Conservation (phyloP, 2,329 filamentous ascomycete genomes). For the Fusarium staphyleae region DNA sequence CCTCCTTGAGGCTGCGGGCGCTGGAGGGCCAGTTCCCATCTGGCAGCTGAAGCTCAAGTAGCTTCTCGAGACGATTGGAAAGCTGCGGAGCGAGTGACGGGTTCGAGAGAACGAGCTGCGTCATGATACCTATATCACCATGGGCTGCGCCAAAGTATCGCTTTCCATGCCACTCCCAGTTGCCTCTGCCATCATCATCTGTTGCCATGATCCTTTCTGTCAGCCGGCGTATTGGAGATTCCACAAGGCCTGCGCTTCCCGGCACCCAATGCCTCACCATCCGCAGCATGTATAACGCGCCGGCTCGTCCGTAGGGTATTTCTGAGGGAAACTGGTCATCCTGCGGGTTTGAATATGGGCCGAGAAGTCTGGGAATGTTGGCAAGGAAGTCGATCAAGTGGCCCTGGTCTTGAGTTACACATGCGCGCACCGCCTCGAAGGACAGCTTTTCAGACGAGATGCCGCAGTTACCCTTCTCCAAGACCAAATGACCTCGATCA, state of each 20-base stretch:
- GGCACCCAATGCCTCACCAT: slow-evolving; percentile 65
- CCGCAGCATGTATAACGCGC: slow-evolving; percentile 71
- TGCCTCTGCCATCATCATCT: slow-evolving; percentile 48
- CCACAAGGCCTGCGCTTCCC: slow-evolving; percentile 55
- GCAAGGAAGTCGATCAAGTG: slow-evolving; percentile 52
- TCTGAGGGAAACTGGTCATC: slow-evolving; percentile 61
- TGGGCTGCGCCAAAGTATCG: slow-evolving; percentile 71
- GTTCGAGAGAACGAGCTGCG: slow-evolving; percentile 69
- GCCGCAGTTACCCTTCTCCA: slow-evolving; percentile 57
- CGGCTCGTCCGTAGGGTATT: slow-evolving; percentile 71
- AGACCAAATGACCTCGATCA: slow-evolving; percentile 42
- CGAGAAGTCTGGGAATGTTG: slow-evolving; percentile 47
- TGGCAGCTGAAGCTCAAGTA: slow-evolving; percentile 66
- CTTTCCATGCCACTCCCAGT: slow-evolving; percentile 70
- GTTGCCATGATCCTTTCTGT: slow-evolving; percentile 65
- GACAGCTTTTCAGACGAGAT: slow-evolving; percentile 58
- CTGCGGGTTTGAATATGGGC: slow-evolving; percentile 32
- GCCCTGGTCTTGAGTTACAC: slow-evolving; percentile 49
- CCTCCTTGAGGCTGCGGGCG: slow-evolving; percentile 51
- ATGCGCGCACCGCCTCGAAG: slow-evolving; percentile 54
- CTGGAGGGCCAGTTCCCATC: slow-evolving; percentile 70
- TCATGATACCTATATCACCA: slow-evolving; percentile 73
- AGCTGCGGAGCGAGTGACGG: slow-evolving; percentile 62
- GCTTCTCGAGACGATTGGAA: slow-evolving; percentile 57
- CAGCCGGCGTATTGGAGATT: slow-evolving; percentile 63